Evolutionary conservation across 2,329 filamentous ascomycete species (phyloP), one percentile per base, ranked within the genome.

Genomic region (Incumbomyces delicatus): DNA sequence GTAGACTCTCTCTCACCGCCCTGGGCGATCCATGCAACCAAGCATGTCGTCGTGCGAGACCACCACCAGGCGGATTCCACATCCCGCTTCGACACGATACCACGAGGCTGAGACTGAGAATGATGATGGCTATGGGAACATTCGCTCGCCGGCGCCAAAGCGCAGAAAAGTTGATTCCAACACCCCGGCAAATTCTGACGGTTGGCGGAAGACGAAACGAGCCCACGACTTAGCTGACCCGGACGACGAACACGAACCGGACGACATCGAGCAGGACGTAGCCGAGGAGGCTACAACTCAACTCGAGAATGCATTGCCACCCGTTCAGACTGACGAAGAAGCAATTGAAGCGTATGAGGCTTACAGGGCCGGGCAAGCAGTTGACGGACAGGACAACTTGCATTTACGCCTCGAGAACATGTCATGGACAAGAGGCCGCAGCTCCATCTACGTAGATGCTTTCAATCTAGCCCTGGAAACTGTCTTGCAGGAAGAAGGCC

Each of bases 381-480:
- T 50, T 32, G 38, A 44, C 2, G 57, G 59, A n/a, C 61, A 67
- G 8, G 60, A 70, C 7, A 58, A 59, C 50, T 59, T 71, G 4
- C 71, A 74, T 51, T 67, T 71, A 32, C 70, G 76, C 6, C 60
- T 83, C 12, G 73, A 73, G 48, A 67, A 78, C 43, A 71, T 70
- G 42, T 75, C 68, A 50, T 95, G 87, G 87, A 66, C 80, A 3
- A 79, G 75, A 58, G 87, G 87, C 0, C 81, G 80, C 61, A 94
- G 82, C 59, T 96, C 89, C 1, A 87, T 98, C 46, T 98, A 98
- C 58, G 87, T 95, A 14, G 92, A 98, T 66, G 92, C 92, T 1
- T 98, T 98, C 71, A 95, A 95, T 59, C 72, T 96, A 12, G 87
- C 90, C 2, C 69, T 98, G 41, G 82, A 90, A 49, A 95, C 87